These are phyloP conservation scores for Plasmodium ovale DNA, from an alignment of 169 alveolate species.

Conservation along the genomic window DNA sequence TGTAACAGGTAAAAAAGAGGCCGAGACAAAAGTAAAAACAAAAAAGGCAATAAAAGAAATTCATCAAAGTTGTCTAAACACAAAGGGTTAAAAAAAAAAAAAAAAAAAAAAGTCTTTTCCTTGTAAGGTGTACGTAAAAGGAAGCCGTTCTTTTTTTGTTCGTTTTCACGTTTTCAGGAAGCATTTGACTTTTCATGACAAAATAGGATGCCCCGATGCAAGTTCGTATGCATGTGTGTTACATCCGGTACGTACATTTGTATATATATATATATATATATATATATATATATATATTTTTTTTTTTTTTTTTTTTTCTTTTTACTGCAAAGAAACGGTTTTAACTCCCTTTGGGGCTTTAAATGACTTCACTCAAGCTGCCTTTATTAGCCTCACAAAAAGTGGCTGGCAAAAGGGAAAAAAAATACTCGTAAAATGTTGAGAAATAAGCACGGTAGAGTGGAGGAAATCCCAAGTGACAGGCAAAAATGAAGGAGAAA, in stretches of 20 bases:
- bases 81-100: background rate
- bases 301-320: no score
- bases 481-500: background rate
- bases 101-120: background rate
- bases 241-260: background rate
- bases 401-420: no score
- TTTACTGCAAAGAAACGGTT: no score
- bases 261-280: no score
- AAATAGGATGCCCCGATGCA: no score
- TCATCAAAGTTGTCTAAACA: background rate
- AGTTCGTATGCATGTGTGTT: background rate
- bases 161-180: background rate
- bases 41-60: background rate
- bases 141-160: no score
- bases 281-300: no score
- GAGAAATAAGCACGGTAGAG: background rate
- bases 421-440: no score
- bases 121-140: no score
- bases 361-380: background rate
- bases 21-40: constrained; percentile 24
- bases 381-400: no score
- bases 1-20: constrained; percentile 20
- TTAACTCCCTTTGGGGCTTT: background rate
- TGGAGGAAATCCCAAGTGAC: background rate
- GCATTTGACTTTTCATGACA: no score